Evolutionary conservation across 148 eudicot genomes (phyloP).

Genomic region (Limonium bicolor): DNA sequence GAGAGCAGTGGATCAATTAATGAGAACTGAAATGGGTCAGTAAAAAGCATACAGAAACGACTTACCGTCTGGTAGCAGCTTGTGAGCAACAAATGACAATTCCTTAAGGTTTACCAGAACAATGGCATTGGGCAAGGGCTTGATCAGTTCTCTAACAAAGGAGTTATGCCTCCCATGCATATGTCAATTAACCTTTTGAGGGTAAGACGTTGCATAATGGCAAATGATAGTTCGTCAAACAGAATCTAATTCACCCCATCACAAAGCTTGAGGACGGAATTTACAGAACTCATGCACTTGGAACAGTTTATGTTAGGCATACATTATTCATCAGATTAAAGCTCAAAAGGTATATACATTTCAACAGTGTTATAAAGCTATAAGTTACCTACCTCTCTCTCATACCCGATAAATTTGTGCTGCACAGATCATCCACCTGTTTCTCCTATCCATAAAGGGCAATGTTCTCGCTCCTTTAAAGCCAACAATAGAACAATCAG

Average conservation of each 20-base stretch:
- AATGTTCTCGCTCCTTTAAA: no score
- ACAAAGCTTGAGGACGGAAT: no score
- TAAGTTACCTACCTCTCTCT: no score
- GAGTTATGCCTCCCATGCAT: conserved; percentile 80
- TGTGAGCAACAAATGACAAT: conserved; percentile 58
- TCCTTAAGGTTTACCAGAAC: conserved; percentile 69
- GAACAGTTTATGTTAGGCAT: no score
- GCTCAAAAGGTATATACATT: no score
- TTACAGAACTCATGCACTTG: not conserved
- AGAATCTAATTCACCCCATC: not conserved
- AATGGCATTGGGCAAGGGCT: conserved; percentile 80
- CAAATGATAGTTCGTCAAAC: conserved; percentile 11
- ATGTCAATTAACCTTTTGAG: conserved; percentile 77
- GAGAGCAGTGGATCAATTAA: not conserved
- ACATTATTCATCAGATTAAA: no score
- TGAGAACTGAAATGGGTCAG: no score
- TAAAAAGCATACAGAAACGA: not conserved
- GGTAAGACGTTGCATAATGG: conserved; percentile 55
- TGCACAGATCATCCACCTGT: no score
- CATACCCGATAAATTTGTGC: no score
- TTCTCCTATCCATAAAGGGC: no score
- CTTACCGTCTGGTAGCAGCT: conserved; percentile 81
- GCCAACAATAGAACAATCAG: no score
- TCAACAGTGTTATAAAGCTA: no score
- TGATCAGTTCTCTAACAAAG: conserved; percentile 74